Conservation (phyloP, 345 rosid species). For the Eucalyptus albens region DNA sequence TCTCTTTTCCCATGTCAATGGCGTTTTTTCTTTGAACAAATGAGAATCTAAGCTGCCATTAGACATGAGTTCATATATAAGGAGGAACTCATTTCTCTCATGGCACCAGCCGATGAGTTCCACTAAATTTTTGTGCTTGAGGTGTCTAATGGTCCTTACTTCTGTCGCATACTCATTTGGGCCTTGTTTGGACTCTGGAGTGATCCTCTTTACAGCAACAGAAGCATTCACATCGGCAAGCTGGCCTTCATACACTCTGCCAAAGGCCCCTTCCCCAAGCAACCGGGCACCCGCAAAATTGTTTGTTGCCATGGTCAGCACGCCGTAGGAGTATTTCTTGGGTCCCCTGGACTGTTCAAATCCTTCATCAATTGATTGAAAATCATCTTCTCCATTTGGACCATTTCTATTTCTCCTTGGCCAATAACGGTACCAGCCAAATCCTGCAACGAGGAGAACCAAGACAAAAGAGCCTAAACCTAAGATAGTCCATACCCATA, state of each 20-base stretch:
- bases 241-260: not conserved
- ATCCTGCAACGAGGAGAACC: not conserved
- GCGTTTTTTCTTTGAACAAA: not conserved
- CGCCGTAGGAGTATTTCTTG: too few species aligned
- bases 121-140: not conserved
- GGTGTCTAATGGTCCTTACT: not conserved
- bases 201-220: not conserved
- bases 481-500: not conserved
- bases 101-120: not conserved
- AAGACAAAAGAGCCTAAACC: not conserved
- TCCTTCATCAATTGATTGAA: not conserved
- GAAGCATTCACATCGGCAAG: not conserved
- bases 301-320: too few species aligned
- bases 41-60: slow-evolving; percentile 1
- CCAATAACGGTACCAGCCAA: not conserved
- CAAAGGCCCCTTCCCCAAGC: not conserved
- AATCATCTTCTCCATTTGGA: not conserved
- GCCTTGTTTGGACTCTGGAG: not conserved
- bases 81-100: not conserved
- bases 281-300: too few species aligned
- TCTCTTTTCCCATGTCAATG: slow-evolving; percentile 8
- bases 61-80: slow-evolving; percentile 5
- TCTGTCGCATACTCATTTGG: not conserved
- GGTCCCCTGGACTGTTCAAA: not conserved
- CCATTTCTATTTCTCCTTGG: not conserved